Conservation (phyloP, 345 rosid species). For the Euclidium syriacum region DNA sequence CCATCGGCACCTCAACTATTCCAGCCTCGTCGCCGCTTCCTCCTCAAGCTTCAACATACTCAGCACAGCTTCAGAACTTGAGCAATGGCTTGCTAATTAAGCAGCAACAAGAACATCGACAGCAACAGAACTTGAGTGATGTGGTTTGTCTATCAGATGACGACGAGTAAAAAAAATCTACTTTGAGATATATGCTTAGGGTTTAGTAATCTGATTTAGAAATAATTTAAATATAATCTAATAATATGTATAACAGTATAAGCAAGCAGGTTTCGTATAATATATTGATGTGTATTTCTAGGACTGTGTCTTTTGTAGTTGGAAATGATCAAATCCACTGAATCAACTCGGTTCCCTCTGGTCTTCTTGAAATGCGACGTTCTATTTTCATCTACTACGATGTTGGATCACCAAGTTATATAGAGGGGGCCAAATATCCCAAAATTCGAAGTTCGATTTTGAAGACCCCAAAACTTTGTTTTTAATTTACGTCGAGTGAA, state of each 20-base stretch:
- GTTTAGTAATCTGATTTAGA: background rate
- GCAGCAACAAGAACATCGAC: slow-evolving; percentile 2
- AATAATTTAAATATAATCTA: background rate
- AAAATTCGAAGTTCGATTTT: background rate
- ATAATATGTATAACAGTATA: background rate
- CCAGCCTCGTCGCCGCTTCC: background rate
- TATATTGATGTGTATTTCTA: background rate
- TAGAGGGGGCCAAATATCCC: background rate
- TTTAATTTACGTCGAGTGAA: too few species aligned
- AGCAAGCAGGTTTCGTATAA: background rate
- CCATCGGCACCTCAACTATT: background rate
- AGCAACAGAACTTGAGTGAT: slow-evolving; percentile 13
- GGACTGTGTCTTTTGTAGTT: background rate
- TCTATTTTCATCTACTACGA: background rate
- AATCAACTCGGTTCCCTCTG: background rate
- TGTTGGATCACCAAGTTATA: background rate
- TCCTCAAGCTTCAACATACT: slow-evolving; percentile 1
- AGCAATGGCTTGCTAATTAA: background rate
- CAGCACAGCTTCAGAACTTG: slow-evolving; percentile 7
- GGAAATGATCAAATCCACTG: background rate
- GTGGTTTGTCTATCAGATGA: slow-evolving; percentile 31
- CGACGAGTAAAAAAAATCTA: slow-evolving; percentile 26
- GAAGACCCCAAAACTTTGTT: background rate
- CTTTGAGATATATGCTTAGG: background rate
- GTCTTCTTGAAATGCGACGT: slow-evolving; percentile 1